Percentiles rank a stretch among this genome's conserved stretches.
These are phyloP conservation scores for Solanum dulcamara DNA, from an alignment of 257 asterid genomes.

Conservation along the genomic window DNA sequence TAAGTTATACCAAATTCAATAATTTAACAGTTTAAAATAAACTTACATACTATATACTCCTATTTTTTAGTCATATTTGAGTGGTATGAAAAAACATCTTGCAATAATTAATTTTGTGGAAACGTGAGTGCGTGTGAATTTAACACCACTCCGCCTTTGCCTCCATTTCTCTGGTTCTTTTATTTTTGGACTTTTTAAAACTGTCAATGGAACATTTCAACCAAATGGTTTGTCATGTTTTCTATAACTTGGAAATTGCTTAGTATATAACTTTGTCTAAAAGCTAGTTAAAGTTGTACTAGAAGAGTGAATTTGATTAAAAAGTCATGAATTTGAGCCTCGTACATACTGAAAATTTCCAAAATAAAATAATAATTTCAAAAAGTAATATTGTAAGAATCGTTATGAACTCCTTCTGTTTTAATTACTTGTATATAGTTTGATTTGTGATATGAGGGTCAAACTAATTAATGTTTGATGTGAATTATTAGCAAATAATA, in stretches of 20 bases:
- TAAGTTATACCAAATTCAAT: background rate
- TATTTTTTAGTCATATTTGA: background rate
- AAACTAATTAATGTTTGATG: too few relatives aligned
- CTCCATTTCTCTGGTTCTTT: background rate
- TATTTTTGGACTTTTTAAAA: background rate
- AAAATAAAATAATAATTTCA: too few relatives aligned
- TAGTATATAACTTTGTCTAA: too few relatives aligned
- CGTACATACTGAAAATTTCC: too few relatives aligned
- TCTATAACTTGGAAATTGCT: background rate
- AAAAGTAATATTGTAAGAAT: too few relatives aligned
- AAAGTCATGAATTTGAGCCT: too few relatives aligned
- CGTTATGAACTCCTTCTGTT: background rate
- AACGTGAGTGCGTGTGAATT: background rate
- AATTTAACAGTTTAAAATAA: background rate
- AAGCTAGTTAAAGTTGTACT: too few relatives aligned
- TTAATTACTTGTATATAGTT: too few relatives aligned
- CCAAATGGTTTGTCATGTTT: background rate
- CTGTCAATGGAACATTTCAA: background rate
- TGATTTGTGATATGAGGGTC: too few relatives aligned
- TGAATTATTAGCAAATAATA: too few relatives aligned
- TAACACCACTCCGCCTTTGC: background rate
- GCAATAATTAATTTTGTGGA: background rate
- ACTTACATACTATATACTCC: background rate
- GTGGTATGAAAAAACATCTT: background rate
- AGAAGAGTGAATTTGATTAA: too few relatives aligned